These are phyloP conservation scores for Schizophyllum amplum DNA, from an alignment of 1,284 basidiomycete species.

Conservation along the genomic window DNA sequence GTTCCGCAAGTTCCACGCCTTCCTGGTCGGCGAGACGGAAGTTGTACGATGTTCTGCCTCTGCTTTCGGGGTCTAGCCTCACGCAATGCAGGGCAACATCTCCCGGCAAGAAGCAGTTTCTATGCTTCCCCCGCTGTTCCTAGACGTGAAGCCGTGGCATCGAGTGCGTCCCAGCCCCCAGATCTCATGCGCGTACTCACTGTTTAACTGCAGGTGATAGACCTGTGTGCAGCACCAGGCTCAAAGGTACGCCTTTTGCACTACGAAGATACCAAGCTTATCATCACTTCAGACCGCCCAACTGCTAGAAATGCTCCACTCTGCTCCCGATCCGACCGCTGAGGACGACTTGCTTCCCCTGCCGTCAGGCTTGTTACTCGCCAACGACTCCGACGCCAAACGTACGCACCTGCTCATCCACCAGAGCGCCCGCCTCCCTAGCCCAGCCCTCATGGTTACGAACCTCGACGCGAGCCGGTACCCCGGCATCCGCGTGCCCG, in stretches of 20 bases:
- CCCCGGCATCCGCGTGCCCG: constrained; percentile 61
- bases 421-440: constrained; percentile 92
- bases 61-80: neutral
- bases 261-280: too few relatives aligned
- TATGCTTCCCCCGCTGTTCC: constrained; percentile 94
- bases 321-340: constrained; percentile 18
- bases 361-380: constrained; percentile 75
- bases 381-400: constrained; percentile 91
- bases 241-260: too few relatives aligned
- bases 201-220: constrained; percentile 59
- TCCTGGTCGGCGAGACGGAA: constrained; percentile 97
- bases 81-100: constrained; percentile 73
- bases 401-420: constrained; percentile 97
- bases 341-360: constrained; percentile 52
- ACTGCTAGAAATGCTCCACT: constrained; percentile 81
- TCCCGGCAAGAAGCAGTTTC: constrained; percentile 97
- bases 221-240: constrained; percentile 99
- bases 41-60: constrained; percentile 54
- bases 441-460: constrained; percentile 89
- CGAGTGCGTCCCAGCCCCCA: constrained; percentile 36
- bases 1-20: constrained; percentile 94
- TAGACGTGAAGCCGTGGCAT: constrained; percentile 92
- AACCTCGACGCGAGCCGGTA: constrained; percentile 93
- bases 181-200: constrained; percentile 3
- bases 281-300: too few relatives aligned